Evolutionary conservation across 208 protist species (phyloP), one percentile per base, ranked within the genome.

Genomic region (Porcisia deanei): DNA sequence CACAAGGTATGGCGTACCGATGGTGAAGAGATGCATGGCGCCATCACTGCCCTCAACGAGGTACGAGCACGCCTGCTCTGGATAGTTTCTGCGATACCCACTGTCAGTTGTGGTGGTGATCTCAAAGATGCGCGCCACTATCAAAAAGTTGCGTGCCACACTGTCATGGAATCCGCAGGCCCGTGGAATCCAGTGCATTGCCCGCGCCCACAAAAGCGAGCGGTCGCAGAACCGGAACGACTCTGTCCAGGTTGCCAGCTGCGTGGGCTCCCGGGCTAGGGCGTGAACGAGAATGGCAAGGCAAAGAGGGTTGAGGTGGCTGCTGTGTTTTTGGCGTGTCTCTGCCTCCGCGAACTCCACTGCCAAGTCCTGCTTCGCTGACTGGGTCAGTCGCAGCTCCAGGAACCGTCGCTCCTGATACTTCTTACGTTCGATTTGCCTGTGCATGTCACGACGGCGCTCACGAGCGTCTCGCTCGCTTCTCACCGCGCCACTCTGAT

Each of bases 191-290:
- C 94, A 97, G 72, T 96, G 89, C 64, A 92, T 71, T 22, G 87
- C 86, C 12, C 89, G 90, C 2, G 82, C 78, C 91, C 94, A 97
- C 10, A 74, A 73, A 34, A 85, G 60, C 55, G 90, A 86, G 61
- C 88, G 85, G 69, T 97, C 94, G 80, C 86, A 91, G 69, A 97
- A 94, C 39, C 90, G 90, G 75, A 95, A 91, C 25, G 85, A 86
- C 82, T 97, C 93, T 43, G 88, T 94, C 93, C 93, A 97, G 34
- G 87, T 92, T 49, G 90, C 86, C n/a, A 93, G 68, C 65, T 91
- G 88, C 34, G 65, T 59, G 25, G 88, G 88, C 80, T 88, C 81
- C 59, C 81, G 80, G 6, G 84, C 83, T 6, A 87, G 59, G 58
- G 91, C 89, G 67, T 96, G 90, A 47, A 95, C 76, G 1, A 96